Conservation (phyloP, 768 basidiomycete genomes). For the Royoungia palumana region DNA sequence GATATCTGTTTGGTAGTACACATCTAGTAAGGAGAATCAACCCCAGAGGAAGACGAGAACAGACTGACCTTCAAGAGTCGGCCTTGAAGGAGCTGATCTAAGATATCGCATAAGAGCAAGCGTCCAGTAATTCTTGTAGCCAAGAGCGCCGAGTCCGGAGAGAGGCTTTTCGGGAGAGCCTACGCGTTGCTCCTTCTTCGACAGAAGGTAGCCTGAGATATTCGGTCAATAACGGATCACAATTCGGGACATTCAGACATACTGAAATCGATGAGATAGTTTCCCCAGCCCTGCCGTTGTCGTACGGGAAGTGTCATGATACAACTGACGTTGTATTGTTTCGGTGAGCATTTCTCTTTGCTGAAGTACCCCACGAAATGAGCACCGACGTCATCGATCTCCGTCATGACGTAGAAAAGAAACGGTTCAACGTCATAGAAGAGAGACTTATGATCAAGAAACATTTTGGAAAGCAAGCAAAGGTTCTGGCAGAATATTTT, state of each 20-base stretch:
- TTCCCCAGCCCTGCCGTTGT: conserved; percentile 96
- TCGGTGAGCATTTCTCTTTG: conserved; percentile 96
- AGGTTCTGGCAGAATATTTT: conserved; percentile 99
- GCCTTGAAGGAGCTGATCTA: conserved; percentile 52
- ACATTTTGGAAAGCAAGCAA: conserved; percentile 97
- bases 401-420: conserved; percentile 96
- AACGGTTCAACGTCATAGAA: conserved; percentile 99
- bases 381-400: conserved; percentile 83
- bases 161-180: conserved; percentile 97
- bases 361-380: conserved; percentile 98
- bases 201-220: conserved; percentile 81
- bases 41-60: conserved; percentile 7
- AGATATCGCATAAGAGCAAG: conserved; percentile 81
- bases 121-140: conserved; percentile 97
- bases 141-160: conserved; percentile 85
- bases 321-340: conserved; percentile 97
- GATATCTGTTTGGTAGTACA: conserved; percentile 56
- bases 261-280: conserved; percentile 98
- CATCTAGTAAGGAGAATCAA: conserved; percentile 18
- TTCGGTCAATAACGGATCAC: conserved; percentile 1
- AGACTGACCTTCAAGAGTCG: conserved; percentile 70
- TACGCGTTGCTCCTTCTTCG: conserved; percentile 86
- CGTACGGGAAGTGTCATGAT: conserved; percentile 98
- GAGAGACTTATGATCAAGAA: conserved; percentile 96
- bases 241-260: conserved; percentile 11